Base-by-base conservation (phyloP, 2,329 filamentous ascomycete genomes). In the Blastomyces parvus region DNA sequence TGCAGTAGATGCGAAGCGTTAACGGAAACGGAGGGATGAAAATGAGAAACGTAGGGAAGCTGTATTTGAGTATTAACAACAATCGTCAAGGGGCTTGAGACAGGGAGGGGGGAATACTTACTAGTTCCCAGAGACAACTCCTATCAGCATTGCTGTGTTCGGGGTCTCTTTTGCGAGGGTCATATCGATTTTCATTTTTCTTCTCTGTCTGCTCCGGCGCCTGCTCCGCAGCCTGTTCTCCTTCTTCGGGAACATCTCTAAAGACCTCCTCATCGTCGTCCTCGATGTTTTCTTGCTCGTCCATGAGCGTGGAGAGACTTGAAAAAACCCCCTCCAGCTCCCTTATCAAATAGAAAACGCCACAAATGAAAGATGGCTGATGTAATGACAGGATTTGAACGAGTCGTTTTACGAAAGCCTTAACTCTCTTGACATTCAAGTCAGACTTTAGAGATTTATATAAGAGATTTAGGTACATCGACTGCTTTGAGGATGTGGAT, bases 361-460 rank as follows among this genome's bases (percentile, higher is more conserved):
- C 93, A 71, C 92, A 97, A 57, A 91, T 86, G 72, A 99, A 99
- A 0, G 93, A 86, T 9, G 94, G 90, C 67, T 97, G 91, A 72
- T 99, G 94, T 70, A 99, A 78, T 27, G 88, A 88, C 27, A 95
- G 82, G 50, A 96, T 82, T 74, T 99, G 94, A 55, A 97, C 80
- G 75, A 99, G 85, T 65, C 94, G 85, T 80, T 99, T 99, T 53
- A 92, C 88, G 72, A 99, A 99, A 1, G 94, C 94, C 77, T 97
- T 96, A 63, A 97, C 90, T 44, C 94, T 86, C 69, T 92, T 91
- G 64, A 90, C 84, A 74, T 92, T 94, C n/a, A 93, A 79, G 70
- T 99, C 94, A 44, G 87, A 86, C 79, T 96, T 97, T 66, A 99
- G 79, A 14, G 93, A 86, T 68, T 90, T 88, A 75, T 92, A 94